Percentiles rank a stretch among this genome's conserved stretches.
phyloP scores from a whole-genome alignment of 441 rosid species.

The Monsonia emarginata region DNA sequence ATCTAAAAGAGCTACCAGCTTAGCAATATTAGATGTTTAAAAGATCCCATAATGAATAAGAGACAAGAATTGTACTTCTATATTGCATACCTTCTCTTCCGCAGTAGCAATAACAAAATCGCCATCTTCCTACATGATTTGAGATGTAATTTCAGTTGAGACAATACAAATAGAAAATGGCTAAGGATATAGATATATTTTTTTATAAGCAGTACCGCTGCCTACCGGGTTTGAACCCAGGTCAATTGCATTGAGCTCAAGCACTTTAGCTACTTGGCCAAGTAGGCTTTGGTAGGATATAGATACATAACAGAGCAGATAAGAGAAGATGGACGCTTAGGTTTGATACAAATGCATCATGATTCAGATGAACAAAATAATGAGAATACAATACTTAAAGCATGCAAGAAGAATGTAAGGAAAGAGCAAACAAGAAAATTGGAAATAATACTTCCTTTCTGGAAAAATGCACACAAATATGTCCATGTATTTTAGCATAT shows the following conservation, averaged over 20 bases:
- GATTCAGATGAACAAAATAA: background rate
- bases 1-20: background rate
- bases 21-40: constrained; percentile 7
- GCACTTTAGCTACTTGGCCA: too few relatives aligned
- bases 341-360: background rate
- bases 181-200: background rate
- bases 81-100: constrained; percentile 61
- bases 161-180: background rate
- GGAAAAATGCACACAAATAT: too few relatives aligned
- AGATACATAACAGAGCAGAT: background rate
- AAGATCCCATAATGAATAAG: constrained; percentile 9
- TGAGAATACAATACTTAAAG: background rate
- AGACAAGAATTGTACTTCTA: constrained; percentile 18
- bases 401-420: background rate
- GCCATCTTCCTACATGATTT: constrained; percentile 74
- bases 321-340: background rate
- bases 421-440: background rate
- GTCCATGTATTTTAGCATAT: too few relatives aligned
- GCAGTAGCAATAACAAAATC: constrained; percentile 64
- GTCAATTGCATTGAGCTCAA: too few relatives aligned
- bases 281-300: too few relatives aligned
- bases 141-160: constrained; percentile 12
- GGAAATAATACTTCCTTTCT: background rate
- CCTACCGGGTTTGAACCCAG: too few relatives aligned
- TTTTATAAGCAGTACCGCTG: too few relatives aligned